A percentile compares a stretch with the other conserved stretches of the same genome.
Conservation (phyloP, 192 early-diverging fungal genomes). For the Ambispora gerdemannii region DNA sequence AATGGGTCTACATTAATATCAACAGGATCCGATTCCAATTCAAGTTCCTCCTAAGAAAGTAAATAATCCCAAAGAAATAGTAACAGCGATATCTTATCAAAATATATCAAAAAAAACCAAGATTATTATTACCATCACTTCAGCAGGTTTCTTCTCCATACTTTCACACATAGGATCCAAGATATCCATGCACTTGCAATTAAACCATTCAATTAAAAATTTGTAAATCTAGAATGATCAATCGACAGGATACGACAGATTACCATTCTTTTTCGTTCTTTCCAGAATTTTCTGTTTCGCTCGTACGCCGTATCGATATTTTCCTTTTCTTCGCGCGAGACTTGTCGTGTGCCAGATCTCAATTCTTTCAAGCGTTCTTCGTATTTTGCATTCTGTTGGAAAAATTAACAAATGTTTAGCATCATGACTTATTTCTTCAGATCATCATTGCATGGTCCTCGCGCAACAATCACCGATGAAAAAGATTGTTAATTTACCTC, state of each 20-base stretch:
- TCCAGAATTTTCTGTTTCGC: slow-evolving; percentile 41
- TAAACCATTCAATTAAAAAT: background rate
- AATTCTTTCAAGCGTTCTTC: slow-evolving; percentile 34
- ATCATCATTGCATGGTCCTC: too few species aligned
- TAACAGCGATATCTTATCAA: background rate
- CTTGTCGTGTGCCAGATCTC: slow-evolving; percentile 34
- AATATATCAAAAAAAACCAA: background rate
- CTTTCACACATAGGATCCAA: slow-evolving; percentile 39
- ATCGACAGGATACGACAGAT: too few species aligned
- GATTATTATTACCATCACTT: slow-evolving; percentile 33
- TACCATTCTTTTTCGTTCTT: slow-evolving; percentile 40
- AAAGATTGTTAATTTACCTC: slow-evolving; percentile 5
- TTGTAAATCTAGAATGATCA: background rate
- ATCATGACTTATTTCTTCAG: background rate
- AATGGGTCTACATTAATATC: slow-evolving; percentile 28
- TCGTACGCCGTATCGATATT: slow-evolving; percentile 38
- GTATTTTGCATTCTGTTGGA: slow-evolving; percentile 42
- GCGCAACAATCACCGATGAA: too few species aligned
- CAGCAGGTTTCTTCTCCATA: slow-evolving; percentile 40
- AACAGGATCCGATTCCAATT: slow-evolving; percentile 18
- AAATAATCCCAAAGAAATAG: background rate
- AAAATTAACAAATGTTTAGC: background rate
- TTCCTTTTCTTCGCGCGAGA: slow-evolving; percentile 39
- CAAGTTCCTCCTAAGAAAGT: slow-evolving; percentile 20
- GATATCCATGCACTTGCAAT: slow-evolving; percentile 33